These are phyloP conservation scores for Maudiozyma serrabonitensis DNA, from an alignment of 805 yeast species.

Conservation along the genomic window DNA sequence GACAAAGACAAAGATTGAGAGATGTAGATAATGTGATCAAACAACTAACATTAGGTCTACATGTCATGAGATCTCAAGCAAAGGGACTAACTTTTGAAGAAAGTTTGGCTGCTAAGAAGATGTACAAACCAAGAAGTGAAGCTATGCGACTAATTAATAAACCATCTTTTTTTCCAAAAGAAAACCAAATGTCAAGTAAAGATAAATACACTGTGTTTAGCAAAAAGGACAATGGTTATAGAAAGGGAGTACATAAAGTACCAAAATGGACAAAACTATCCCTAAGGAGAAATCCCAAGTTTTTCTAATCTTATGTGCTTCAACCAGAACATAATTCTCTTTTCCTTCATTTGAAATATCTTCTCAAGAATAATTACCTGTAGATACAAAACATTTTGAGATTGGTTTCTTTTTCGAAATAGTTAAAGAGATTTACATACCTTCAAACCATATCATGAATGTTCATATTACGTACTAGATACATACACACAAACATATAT, in stretches of 20 bases:
- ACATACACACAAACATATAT: too few species aligned
- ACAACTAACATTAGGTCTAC: constrained; percentile 24
- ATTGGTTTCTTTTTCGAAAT: neutral
- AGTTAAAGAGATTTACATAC: too few species aligned
- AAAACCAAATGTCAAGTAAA: constrained; percentile 62
- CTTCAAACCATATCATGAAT: too few species aligned
- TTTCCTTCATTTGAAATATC: too few species aligned
- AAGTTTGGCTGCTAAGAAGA: constrained; percentile 10
- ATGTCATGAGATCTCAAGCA: constrained; percentile 16
- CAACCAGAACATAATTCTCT: too few species aligned
- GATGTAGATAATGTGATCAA: constrained; percentile 73
- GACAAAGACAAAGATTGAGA: constrained; percentile 78
- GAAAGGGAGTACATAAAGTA: constrained; percentile 79
- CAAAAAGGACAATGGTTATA: constrained; percentile 62
- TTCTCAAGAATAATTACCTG: neutral
- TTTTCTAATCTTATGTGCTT: constrained; percentile 35
- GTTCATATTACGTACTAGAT: too few species aligned
- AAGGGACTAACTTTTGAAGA: constrained; percentile 16
- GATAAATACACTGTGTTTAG: constrained; percentile 86
- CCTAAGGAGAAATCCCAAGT: constrained; percentile 68
- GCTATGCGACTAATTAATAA: constrained; percentile 23
- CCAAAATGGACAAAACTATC: constrained; percentile 90
- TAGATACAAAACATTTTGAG: neutral
- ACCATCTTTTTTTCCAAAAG: constrained; percentile 56
- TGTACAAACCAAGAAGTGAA: constrained; percentile 22